These are phyloP conservation scores for Angomonas deanei DNA, from an alignment of 208 protist species.

Conservation along the genomic window DNA sequence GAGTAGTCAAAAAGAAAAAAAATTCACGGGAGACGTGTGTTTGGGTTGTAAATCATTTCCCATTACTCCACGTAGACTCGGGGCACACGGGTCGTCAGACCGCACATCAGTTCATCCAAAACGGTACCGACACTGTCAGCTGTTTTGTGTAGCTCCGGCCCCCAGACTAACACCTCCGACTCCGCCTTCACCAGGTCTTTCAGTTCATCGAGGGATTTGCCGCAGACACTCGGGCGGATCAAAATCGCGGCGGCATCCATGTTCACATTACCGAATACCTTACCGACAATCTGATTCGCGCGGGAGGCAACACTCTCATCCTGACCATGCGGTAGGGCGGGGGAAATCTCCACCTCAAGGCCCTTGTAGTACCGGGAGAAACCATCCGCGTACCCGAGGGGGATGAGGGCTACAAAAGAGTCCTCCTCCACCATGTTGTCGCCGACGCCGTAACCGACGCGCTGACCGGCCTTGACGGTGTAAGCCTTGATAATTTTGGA, in stretches of 20 bases:
- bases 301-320: conserved; percentile 10
- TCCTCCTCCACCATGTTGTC: conserved; percentile 29
- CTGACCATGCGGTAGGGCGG: conserved; percentile 13
- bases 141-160: conserved; percentile 32
- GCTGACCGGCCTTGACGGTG: conserved; percentile 26
- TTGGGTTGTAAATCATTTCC: background rate
- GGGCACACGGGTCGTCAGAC: conserved; percentile 31
- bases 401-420: conserved; percentile 35
- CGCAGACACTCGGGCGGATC: conserved; percentile 23
- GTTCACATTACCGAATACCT: conserved; percentile 44
- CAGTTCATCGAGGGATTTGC: conserved; percentile 24
- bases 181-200: conserved; percentile 25
- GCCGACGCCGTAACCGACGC: conserved; percentile 46
- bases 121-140: conserved; percentile 29
- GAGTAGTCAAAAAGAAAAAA: conserved; percentile 9
- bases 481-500: conserved; percentile 44
- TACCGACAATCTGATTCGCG: conserved; percentile 17
- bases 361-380: conserved; percentile 41
- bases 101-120: conserved; percentile 46
- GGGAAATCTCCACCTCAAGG: conserved; percentile 31
- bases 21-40: background rate
- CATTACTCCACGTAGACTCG: conserved; percentile 30
- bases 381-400: conserved; percentile 48
- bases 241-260: conserved; percentile 40
- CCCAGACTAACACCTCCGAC: conserved; percentile 32